Conservation (phyloP, 768 basidiomycete genomes). For the Boletus pseudopeckii region DNA sequence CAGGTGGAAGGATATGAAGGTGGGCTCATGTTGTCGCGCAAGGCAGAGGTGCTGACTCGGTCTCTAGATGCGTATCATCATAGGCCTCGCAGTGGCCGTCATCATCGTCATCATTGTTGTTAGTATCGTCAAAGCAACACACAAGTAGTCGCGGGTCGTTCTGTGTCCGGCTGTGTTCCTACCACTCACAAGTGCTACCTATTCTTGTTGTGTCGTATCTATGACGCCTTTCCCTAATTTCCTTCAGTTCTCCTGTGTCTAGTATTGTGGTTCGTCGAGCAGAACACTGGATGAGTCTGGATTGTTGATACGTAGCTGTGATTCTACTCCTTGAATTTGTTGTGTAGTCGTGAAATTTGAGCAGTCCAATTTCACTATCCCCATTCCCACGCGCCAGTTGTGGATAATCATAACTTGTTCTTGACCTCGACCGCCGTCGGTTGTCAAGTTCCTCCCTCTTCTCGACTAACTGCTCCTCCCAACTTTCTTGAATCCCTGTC, state of each 20-base stretch:
- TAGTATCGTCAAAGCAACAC: constrained; percentile 84
- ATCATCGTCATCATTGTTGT: constrained; percentile 96
- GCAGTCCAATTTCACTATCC: not conserved
- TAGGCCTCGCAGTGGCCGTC: constrained; percentile 82
- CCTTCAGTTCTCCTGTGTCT: constrained; percentile 21
- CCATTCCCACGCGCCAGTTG: constrained; percentile 19
- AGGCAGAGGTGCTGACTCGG: constrained; percentile 7
- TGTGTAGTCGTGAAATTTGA: constrained; percentile 19
- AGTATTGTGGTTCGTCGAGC: constrained; percentile 13
- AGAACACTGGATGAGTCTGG: constrained; percentile 16
- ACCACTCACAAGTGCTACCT: constrained; percentile 14
- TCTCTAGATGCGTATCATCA: constrained; percentile 91
- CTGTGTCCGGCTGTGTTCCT: not conserved
- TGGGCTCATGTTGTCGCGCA: constrained; percentile 29
- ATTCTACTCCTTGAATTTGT: constrained; percentile 16
- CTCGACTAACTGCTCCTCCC: constrained; percentile 4
- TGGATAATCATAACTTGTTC: constrained; percentile 12
- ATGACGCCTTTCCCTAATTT: constrained; percentile 35
- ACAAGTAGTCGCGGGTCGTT: constrained; percentile 35
- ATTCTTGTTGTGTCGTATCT: constrained; percentile 43
- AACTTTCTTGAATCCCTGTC: constrained; percentile 18
- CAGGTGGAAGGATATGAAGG: constrained; percentile 99
- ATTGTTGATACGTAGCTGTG: constrained; percentile 24
- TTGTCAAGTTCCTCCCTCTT: not conserved
- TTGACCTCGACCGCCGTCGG: constrained; percentile 7